phyloP scores from a whole-genome alignment of 2,329 filamentous ascomycete species.

The Pestalotiopsis sp. region DNA sequence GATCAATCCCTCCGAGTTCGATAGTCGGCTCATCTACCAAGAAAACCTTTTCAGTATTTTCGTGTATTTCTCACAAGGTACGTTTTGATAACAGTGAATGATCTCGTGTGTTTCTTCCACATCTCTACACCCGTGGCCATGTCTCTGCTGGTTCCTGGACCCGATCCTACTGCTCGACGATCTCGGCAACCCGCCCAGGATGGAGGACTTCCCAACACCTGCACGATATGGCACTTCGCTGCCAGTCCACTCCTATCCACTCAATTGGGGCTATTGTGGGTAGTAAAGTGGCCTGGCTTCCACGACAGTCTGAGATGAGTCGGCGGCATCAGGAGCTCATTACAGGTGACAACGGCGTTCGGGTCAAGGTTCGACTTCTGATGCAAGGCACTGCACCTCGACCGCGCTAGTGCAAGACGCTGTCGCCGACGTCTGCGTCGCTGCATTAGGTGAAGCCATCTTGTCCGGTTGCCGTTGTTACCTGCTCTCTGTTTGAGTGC shows the following conservation, averaged over 20 bases:
- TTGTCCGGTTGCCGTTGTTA: neutral
- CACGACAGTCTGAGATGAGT: neutral
- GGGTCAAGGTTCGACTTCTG: neutral
- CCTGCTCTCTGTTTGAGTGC: neutral
- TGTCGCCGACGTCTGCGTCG: neutral
- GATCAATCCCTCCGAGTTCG: neutral
- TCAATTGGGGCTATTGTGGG: neutral
- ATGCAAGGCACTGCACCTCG: slow-evolving; percentile 7
- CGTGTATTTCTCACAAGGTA: neutral
- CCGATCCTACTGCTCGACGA: neutral
- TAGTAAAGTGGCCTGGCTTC: neutral
- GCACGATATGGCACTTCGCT: neutral
- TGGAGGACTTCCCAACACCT: neutral
- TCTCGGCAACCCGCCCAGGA: neutral
- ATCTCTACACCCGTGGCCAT: neutral
- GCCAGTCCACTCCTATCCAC: neutral
- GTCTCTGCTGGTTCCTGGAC: neutral
- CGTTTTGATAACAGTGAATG: neutral
- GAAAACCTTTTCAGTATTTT: neutral
- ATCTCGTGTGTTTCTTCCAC: neutral
- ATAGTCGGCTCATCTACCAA: neutral
- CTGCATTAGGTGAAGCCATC: neutral
- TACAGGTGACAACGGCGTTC: neutral
- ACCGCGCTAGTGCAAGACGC: slow-evolving; percentile 1
- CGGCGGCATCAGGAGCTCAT: neutral